Evolutionary conservation across 805 yeast species (phyloP).

Genomic region (Saturnispora mendoncae): DNA sequence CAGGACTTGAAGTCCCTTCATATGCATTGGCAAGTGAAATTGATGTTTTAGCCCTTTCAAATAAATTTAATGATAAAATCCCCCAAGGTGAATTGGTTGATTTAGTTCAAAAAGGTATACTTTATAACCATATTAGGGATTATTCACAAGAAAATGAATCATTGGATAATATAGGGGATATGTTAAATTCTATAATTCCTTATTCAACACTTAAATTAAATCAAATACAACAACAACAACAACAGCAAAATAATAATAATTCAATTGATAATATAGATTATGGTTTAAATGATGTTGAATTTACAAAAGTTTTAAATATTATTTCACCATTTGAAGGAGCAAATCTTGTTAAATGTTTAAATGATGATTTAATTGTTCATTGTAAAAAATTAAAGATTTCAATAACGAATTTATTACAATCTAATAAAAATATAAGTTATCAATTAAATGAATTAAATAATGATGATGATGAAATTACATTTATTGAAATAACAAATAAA

Average conservation of each 20-base stretch:
- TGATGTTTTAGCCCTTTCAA: conserved; percentile 48
- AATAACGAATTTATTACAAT: not conserved
- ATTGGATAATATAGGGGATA: not conserved
- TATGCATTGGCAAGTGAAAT: conserved; percentile 74
- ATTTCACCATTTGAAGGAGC: not conserved
- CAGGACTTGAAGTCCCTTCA: conserved; percentile 69
- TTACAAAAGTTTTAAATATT: conserved; percentile 5
- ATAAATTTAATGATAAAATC: conserved; percentile 38
- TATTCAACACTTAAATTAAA: too few species aligned
- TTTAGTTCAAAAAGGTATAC: conserved; percentile 77
- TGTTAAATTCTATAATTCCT: not conserved
- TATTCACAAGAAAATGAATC: not conserved
- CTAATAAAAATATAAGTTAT: too few species aligned
- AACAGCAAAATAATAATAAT: too few species aligned
- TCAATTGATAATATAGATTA: too few species aligned
- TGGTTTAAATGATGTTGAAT: not conserved
- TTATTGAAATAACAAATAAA: not conserved
- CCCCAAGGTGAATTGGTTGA: conserved; percentile 78
- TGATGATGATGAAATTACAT: not conserved
- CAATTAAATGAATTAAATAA: not conserved
- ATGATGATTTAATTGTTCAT: not conserved
- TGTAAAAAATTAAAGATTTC: conserved; percentile 14
- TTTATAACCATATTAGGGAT: conserved; percentile 31
- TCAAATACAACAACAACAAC: too few species aligned
- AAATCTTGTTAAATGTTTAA: not conserved